Evolutionary conservation across 1,284 basidiomycete species (phyloP).

Genomic region (Sanghuangporus baumii): DNA sequence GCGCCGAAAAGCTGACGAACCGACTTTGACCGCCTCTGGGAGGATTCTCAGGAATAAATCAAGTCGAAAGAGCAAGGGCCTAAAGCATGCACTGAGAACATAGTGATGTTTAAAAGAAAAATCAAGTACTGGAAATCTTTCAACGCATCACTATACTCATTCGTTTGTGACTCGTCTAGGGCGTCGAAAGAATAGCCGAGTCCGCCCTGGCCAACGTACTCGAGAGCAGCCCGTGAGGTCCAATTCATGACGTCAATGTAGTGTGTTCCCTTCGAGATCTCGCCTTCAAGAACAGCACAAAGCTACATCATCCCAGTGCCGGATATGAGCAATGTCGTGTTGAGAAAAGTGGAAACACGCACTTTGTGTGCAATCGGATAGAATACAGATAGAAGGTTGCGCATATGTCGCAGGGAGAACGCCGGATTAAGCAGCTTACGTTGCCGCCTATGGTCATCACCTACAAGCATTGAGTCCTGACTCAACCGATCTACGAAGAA

Average conservation of each 20-base stretch:
- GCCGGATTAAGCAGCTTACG: conserved; percentile 28
- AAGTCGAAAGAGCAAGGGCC: neutral
- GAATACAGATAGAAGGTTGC: conserved; percentile 25
- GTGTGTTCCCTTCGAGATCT: conserved; percentile 17
- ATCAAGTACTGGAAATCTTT: conserved; percentile 7
- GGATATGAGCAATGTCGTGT: neutral
- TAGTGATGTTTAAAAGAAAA: neutral
- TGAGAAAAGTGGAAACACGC: neutral
- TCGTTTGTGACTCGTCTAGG: conserved; percentile 17
- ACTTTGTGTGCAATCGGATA: conserved; percentile 25
- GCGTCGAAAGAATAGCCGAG: conserved; percentile 33
- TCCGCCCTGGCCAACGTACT: conserved; percentile 32
- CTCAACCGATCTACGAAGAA: neutral
- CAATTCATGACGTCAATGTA: conserved; percentile 30
- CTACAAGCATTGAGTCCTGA: conserved; percentile 14
- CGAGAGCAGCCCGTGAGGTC: conserved; percentile 31
- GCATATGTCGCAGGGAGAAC: conserved; percentile 27
- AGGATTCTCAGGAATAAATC: conserved; percentile 6
- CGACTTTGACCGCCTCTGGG: conserved; percentile 7
- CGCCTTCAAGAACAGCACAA: conserved; percentile 18
- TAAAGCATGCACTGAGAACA: neutral
- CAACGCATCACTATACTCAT: conserved; percentile 8
- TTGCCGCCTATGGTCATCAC: conserved; percentile 24
- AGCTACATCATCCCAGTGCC: conserved; percentile 16
- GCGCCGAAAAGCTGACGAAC: conserved; percentile 6